A percentile compares a stretch with the other conserved stretches of the same genome.
Conservation (phyloP, 1,284 basidiomycete species). For the Microbotryomycetes sp. region DNA sequence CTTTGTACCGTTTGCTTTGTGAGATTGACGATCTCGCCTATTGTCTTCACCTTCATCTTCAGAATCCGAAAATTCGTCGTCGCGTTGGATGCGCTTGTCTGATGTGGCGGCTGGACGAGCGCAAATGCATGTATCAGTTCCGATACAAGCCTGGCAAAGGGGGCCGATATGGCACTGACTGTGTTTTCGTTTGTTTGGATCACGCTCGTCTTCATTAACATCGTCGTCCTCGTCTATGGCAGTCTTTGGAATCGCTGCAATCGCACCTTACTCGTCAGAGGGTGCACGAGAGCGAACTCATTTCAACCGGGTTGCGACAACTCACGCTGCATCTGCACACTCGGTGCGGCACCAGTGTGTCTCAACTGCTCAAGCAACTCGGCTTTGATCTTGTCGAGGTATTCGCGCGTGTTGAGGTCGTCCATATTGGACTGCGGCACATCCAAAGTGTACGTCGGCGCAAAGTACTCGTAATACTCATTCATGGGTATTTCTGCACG, state of each 20-base stretch:
- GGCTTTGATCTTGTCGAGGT: constrained; percentile 84
- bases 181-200: constrained; percentile 22
- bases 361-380: constrained; percentile 87
- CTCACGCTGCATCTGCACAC: constrained; percentile 77
- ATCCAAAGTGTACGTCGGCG: constrained; percentile 94
- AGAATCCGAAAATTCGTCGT: constrained; percentile 53
- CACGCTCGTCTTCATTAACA: constrained; percentile 55
- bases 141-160: not conserved
- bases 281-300: too few species aligned
- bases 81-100: constrained; percentile 63
- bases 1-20: constrained; percentile 14
- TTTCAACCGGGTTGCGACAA: constrained; percentile 4
- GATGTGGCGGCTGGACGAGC: constrained; percentile 46
- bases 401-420: constrained; percentile 87
- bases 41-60: constrained; percentile 70
- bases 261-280: too few species aligned
- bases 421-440: constrained; percentile 93
- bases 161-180: constrained; percentile 1
- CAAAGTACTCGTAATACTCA: constrained; percentile 99
- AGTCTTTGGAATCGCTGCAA: constrained; percentile 62
- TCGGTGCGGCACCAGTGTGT: constrained; percentile 74
- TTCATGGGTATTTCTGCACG: constrained; percentile 81
- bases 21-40: constrained; percentile 49
- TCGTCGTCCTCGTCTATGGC: constrained; percentile 73
- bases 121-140: not conserved